A percentile compares a stretch with the other conserved stretches of the same genome.
phyloP scores from a whole-genome alignment of 2,329 filamentous ascomycete species.

The Penicillium sp. region DNA sequence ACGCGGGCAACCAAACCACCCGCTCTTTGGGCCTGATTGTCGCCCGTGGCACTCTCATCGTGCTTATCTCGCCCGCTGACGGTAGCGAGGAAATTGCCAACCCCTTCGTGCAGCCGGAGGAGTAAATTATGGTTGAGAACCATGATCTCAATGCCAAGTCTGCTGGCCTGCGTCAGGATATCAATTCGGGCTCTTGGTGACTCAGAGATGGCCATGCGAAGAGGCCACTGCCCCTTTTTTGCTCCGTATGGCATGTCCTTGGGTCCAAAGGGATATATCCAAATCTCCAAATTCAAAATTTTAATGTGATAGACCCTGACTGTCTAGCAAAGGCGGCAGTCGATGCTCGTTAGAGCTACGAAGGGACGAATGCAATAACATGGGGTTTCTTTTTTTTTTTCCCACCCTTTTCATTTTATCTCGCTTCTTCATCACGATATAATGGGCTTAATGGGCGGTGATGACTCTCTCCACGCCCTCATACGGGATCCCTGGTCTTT shows the following conservation, averaged over 20 bases:
- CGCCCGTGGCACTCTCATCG: slow-evolving; percentile 86
- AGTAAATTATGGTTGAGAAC: slow-evolving; percentile 44
- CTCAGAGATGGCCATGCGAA: background rate
- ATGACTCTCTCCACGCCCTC: no score
- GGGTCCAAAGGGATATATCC: background rate
- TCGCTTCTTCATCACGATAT: background rate
- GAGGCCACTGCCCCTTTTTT: background rate
- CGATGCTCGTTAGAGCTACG: slow-evolving; percentile 26
- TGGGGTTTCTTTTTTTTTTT: slow-evolving; percentile 60
- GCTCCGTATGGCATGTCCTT: background rate
- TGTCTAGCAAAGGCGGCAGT: slow-evolving; percentile 8
- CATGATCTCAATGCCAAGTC: background rate
- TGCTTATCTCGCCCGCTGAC: slow-evolving; percentile 88
- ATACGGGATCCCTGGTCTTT: no score
- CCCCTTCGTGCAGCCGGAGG: slow-evolving; percentile 78
- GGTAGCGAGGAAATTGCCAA: slow-evolving; percentile 96
- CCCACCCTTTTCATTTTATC: slow-evolving; percentile 9
- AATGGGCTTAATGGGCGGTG: slow-evolving; percentile 8
- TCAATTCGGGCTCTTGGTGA: background rate
- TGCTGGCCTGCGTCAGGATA: background rate
- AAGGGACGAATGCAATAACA: slow-evolving; percentile 69
- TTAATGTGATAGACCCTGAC: slow-evolving; percentile 11
- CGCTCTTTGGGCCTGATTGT: slow-evolving; percentile 82
- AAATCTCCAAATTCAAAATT: background rate
- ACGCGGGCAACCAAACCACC: slow-evolving; percentile 84